A percentile compares a stretch with the other conserved stretches of the same genome.
Evolutionary conservation across 176 grass and related monocot species (phyloP).

Genomic region (Tuctoria greenei): DNA sequence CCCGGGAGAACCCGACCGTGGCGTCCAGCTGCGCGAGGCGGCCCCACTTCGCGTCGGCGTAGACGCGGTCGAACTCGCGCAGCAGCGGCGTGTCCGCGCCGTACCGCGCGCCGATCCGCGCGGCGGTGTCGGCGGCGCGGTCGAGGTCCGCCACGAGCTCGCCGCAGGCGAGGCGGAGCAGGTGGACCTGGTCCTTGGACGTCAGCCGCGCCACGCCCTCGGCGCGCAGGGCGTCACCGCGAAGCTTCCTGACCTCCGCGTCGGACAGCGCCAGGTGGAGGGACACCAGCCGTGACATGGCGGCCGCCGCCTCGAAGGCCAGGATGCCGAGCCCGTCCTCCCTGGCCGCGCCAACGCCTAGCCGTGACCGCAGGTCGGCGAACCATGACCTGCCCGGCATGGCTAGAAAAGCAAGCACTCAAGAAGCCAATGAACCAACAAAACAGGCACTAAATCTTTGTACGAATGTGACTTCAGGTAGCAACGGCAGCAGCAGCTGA

Average conservation of each 20-base stretch:
- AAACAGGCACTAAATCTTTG: not conserved
- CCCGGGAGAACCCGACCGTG: slow-evolving; percentile 44
- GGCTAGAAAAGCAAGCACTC: not conserved
- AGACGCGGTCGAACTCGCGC: slow-evolving; percentile 45
- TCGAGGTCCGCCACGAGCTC: slow-evolving; percentile 71
- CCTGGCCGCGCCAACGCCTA: slow-evolving; percentile 14
- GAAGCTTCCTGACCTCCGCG: slow-evolving; percentile 52
- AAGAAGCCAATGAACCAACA: not conserved
- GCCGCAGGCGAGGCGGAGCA: slow-evolving; percentile 61
- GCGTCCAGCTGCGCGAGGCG: slow-evolving; percentile 38
- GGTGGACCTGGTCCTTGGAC: slow-evolving; percentile 61
- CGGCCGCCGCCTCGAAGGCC: slow-evolving; percentile 69
- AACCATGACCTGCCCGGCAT: slow-evolving; percentile 59
- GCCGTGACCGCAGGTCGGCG: slow-evolving; percentile 43
- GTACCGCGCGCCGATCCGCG: slow-evolving; percentile 50
- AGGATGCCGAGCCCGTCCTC: slow-evolving; percentile 64
- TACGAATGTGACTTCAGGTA: not conserved
- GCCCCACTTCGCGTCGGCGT: slow-evolving; percentile 61
- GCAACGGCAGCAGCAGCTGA: not conserved
- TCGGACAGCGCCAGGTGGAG: slow-evolving; percentile 50
- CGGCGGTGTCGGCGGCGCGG: slow-evolving; percentile 45
- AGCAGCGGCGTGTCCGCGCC: slow-evolving; percentile 10
- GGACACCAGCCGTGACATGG: slow-evolving; percentile 77
- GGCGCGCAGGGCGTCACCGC: slow-evolving; percentile 52
- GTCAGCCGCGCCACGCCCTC: slow-evolving; percentile 65